phyloP scores from a whole-genome alignment of 2,329 filamentous ascomycete species.

The Colletotrichum aenigma region DNA sequence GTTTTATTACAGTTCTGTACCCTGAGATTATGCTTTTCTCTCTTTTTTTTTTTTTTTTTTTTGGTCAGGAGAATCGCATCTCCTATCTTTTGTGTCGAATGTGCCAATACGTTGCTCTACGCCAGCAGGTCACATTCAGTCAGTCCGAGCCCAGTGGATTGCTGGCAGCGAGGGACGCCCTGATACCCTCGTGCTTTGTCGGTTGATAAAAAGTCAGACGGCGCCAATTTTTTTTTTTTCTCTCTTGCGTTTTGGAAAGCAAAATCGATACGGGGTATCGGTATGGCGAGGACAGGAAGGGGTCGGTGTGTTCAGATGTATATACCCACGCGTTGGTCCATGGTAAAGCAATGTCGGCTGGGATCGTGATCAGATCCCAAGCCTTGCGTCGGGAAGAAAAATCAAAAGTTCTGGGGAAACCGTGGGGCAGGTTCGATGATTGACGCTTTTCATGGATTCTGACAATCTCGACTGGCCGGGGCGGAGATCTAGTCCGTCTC shows the following conservation, averaged over 20 bases:
- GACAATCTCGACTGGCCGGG: background rate
- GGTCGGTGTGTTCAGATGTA: background rate
- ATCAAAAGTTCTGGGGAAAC: background rate
- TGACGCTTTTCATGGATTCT: background rate
- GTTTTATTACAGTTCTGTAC: constrained; percentile 15
- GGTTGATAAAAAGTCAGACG: constrained; percentile 8
- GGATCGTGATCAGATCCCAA: background rate
- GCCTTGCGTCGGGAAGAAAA: background rate
- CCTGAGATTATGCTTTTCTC: background rate
- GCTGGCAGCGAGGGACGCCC: constrained; percentile 1
- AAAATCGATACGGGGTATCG: background rate
- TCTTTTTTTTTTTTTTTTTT: background rate
- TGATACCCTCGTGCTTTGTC: constrained; percentile 13
- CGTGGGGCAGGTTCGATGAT: background rate
- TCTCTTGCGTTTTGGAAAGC: background rate
- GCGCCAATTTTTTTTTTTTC: background rate
- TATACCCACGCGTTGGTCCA: constrained; percentile 17
- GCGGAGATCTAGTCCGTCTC: background rate
- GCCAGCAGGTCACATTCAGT: background rate
- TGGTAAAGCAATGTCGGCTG: background rate
- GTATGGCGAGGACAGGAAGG: background rate
- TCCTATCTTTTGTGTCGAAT: background rate
- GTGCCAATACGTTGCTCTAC: background rate
- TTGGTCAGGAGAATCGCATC: background rate
- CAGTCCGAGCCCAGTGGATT: background rate